Percentiles rank a stretch among this genome's conserved stretches.
Evolutionary conservation across 257 asterid species (phyloP).

Genomic region (Nicotiana undulata): DNA sequence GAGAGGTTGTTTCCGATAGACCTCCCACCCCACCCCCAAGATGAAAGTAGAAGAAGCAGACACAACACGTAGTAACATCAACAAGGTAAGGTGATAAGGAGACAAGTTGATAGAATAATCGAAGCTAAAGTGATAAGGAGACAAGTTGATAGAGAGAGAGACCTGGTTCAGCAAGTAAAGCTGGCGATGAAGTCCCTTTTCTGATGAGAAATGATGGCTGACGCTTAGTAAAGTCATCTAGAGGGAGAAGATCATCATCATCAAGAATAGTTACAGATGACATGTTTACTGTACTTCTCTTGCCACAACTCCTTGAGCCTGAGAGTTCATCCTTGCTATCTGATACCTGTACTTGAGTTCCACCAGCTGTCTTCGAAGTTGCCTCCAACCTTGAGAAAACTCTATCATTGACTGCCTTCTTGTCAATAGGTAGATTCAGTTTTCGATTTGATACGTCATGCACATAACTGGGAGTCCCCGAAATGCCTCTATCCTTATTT

Average conservation of each 20-base stretch:
- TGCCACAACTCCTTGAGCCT: conserved; percentile 19
- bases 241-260: conserved; percentile 42
- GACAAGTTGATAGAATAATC: no score
- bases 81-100: no score
- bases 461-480: conserved; percentile 16
- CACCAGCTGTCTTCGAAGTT: conserved; percentile 26
- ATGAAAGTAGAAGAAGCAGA: no score
- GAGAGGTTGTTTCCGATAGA: no score
- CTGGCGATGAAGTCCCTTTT: conserved; percentile 27
- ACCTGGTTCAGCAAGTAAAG: conserved; percentile 2
- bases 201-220: conserved; percentile 26
- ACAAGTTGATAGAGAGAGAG: not conserved
- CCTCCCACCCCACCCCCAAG: no score
- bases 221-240: conserved; percentile 24
- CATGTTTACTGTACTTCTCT: conserved; percentile 9
- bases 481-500: conserved; percentile 8
- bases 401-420: conserved; percentile 12
- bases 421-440: conserved; percentile 9
- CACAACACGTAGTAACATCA: no score
- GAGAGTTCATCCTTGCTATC: conserved; percentile 23
- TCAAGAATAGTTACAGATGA: conserved; percentile 13
- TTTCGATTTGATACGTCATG: conserved; percentile 11
- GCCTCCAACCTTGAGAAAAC: conserved; percentile 18
- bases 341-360: conserved; percentile 21
- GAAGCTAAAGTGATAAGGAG: no score